A percentile compares a stretch with the other conserved stretches of the same genome.
Evolutionary conservation across 2,329 filamentous ascomycete species (phyloP).

Genomic region (Ophiostoma quercus): DNA sequence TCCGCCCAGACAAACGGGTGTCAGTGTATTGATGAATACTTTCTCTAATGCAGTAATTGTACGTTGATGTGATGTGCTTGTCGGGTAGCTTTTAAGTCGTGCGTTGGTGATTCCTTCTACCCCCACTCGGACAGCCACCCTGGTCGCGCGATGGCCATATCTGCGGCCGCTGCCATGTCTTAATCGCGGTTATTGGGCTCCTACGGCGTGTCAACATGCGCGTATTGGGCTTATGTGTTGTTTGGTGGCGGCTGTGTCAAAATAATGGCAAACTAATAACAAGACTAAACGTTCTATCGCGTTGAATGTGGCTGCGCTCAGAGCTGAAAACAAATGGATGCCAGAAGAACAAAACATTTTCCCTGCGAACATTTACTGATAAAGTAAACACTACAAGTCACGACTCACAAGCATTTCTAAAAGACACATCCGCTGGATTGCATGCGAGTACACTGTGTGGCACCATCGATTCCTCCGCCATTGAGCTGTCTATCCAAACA

Average conservation of each 20-base stretch:
- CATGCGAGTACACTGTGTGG: neutral
- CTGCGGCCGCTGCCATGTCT: neutral
- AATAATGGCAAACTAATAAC: neutral
- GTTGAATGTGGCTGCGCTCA: neutral
- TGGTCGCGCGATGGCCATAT: constrained; percentile 4
- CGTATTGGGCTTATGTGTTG: neutral
- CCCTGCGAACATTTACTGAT: no score
- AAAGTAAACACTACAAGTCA: neutral
- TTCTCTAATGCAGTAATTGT: neutral
- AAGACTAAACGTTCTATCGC: neutral
- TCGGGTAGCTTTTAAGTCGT: neutral
- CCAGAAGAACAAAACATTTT: neutral
- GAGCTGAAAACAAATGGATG: neutral
- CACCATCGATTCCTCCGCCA: neutral
- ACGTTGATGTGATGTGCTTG: neutral
- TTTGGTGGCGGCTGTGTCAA: constrained; percentile 5
- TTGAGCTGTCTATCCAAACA: neutral
- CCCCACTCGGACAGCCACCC: neutral
- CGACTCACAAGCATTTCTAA: neutral
- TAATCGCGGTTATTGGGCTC: constrained; percentile 7
- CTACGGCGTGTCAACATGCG: neutral
- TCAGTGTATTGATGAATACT: neutral
- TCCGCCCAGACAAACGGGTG: no score
- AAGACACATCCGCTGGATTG: neutral
- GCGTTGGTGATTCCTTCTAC: neutral